Conservation (phyloP, 2,329 filamentous ascomycete species). For the Diaporthe citriasiana region DNA sequence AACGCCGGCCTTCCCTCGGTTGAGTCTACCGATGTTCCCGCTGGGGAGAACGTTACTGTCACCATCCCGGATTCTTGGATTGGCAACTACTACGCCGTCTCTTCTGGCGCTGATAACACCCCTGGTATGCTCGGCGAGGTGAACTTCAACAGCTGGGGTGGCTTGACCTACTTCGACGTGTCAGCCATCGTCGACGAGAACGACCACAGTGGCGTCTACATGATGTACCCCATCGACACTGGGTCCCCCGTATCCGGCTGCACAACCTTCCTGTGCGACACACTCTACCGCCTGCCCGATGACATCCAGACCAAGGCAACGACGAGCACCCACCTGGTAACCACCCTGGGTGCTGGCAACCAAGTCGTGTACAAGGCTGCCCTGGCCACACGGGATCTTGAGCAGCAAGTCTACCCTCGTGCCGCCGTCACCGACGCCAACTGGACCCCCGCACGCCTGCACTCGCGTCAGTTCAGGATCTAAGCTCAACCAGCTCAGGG, state of each 20-base stretch:
- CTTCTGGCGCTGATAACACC: conserved; percentile 49
- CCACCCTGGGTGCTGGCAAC: conserved; percentile 60
- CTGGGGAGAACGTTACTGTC: conserved; percentile 53
- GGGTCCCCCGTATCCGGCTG: conserved; percentile 55
- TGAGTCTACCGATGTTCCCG: conserved; percentile 56
- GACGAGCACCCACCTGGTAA: conserved; percentile 62
- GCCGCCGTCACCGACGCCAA: conserved; percentile 40
- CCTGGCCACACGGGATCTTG: conserved; percentile 34
- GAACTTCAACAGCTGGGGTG: conserved; percentile 53
- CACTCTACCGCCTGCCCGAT: conserved; percentile 66
- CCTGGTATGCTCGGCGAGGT: conserved; percentile 57
- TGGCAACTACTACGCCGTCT: conserved; percentile 55
- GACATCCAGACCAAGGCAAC: conserved; percentile 70
- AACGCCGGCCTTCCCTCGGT: conserved; percentile 55
- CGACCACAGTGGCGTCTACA: conserved; percentile 56
- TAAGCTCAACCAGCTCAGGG: not conserved
- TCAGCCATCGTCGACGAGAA: conserved; percentile 60
- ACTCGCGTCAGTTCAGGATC: conserved; percentile 21
- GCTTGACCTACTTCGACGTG: conserved; percentile 59
- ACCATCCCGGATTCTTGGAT: conserved; percentile 48
- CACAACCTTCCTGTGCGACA: conserved; percentile 58
- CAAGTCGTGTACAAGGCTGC: conserved; percentile 43
- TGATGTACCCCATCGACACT: conserved; percentile 53
- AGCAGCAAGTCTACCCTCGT: conserved; percentile 38
- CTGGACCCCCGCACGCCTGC: conserved; percentile 36